Base-by-base conservation (phyloP, 176 grass and related monocot genomes). In the Carex kokanica region DNA sequence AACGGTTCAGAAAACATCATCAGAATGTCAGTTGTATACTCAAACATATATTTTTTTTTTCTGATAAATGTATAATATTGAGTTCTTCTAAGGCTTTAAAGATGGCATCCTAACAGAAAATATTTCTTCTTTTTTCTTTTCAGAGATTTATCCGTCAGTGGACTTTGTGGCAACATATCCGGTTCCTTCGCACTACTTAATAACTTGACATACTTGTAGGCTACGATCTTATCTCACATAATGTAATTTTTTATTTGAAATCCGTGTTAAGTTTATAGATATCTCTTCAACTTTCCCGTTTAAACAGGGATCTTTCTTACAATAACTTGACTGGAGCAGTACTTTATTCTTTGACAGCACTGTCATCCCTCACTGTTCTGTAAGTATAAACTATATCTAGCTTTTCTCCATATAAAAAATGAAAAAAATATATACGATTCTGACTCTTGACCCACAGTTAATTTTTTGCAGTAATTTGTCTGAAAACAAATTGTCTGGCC, bases 161-260 rank as follows among this genome's bases (percentile, higher is more conserved):
- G 63, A 32, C 86, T 92, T 69, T 31, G 2, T 56, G 84, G 90
- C 36, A 53, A 1, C 20, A 87, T 92, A 77, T 84, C 84, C 31
- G 23, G 16, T 18, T 86, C 59, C 9, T 86, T 91, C 63, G 69
- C 80, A 29, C 47, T 67, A 54, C 81, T 91, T 4, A 45, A 49
- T n/a, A 77, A 61, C 18, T 51, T 91, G 4, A 7, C 83, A 80
- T 81, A 75, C 29, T 62, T 93, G 88, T 93, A 88, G 88, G 91
- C 88, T 16, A 24, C 18, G 12, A 6, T 54, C 20, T 47, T 24
- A 75, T 2, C 73, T 55, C 20, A 56, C 23, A 17, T 59, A 61
- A 36, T n/a, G 2, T 41, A 5, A 17, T 36, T 40, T 38, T 27
- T 79, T 38, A 58, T 31, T 79, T 60, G 18, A 18, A 80, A 36